Conservation (phyloP, 768 basidiomycete species). For the Termitomyces eurrhizus region DNA sequence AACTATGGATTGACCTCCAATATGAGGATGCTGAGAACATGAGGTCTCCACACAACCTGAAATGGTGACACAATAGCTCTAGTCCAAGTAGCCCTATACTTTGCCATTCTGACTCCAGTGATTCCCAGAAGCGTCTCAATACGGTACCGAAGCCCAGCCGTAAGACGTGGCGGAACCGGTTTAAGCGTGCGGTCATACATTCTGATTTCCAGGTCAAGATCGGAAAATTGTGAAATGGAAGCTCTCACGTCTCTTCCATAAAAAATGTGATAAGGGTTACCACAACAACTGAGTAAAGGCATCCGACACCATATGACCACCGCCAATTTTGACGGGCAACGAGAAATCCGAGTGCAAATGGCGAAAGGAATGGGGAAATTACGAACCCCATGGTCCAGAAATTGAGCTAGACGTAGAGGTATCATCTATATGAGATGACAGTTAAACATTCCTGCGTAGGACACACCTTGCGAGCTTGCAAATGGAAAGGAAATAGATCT, state of each 20-base stretch:
- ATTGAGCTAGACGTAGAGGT: conserved; percentile 45
- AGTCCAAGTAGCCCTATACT: conserved; percentile 49
- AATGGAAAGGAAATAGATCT: conserved; percentile 57
- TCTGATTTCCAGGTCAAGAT: conserved; percentile 25
- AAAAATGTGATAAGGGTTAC: conserved; percentile 55
- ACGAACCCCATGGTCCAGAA: conserved; percentile 75
- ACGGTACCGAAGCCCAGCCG: conserved; percentile 43
- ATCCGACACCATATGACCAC: conserved; percentile 67
- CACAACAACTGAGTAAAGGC: conserved; percentile 53
- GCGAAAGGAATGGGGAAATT: conserved; percentile 59
- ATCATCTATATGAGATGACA: neutral
- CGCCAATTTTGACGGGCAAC: conserved; percentile 57
- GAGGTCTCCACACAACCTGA: conserved; percentile 60
- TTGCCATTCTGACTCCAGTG: conserved; percentile 55
- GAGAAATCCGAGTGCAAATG: conserved; percentile 66
- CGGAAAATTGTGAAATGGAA: neutral
- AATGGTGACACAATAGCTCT: conserved; percentile 42
- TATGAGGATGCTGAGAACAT: conserved; percentile 44
- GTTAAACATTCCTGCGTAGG: neutral
- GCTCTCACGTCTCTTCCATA: conserved; percentile 59
- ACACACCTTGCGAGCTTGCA: conserved; percentile 49
- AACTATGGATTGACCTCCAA: conserved; percentile 42
- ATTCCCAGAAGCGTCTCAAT: conserved; percentile 61
- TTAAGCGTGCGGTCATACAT: conserved; percentile 58
- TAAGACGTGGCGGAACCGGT: conserved; percentile 41